Percentiles rank a stretch among this genome's conserved stretches.
Evolutionary conservation across 805 yeast species (phyloP).

Genomic region (Yamadazyma kitorensis): DNA sequence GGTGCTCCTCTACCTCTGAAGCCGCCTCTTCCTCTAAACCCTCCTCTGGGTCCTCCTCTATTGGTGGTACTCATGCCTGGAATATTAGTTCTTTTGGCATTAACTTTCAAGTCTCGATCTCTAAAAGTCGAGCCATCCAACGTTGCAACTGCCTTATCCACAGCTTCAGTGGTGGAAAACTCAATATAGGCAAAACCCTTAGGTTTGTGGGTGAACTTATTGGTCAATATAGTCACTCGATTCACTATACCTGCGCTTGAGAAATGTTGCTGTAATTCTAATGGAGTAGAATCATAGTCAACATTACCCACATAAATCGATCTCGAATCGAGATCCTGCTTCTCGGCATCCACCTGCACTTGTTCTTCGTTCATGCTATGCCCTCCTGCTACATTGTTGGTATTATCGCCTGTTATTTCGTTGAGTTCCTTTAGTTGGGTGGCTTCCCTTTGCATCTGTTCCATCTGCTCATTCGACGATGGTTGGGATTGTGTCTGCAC

Average conservation of each 20-base stretch:
- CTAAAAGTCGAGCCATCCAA: slow-evolving; percentile 64
- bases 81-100: slow-evolving; percentile 75
- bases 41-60: slow-evolving; percentile 25
- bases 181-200: slow-evolving; percentile 88
- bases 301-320: slow-evolving; percentile 83
- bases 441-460: slow-evolving; percentile 62
- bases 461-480: slow-evolving; percentile 35
- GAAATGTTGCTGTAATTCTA: slow-evolving; percentile 75
- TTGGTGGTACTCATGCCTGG: slow-evolving; percentile 55
- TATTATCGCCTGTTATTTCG: too few species aligned
- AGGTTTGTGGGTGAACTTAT: slow-evolving; percentile 76
- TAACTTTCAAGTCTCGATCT: slow-evolving; percentile 71
- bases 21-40: slow-evolving; percentile 38
- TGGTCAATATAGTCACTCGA: slow-evolving; percentile 73
- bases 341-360: slow-evolving; percentile 19
- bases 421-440: slow-evolving; percentile 35
- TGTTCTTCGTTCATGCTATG: background rate
- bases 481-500: too few species aligned
- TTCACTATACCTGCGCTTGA: slow-evolving; percentile 68
- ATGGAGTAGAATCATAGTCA: slow-evolving; percentile 75
- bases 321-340: slow-evolving; percentile 69
- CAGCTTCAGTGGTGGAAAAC: slow-evolving; percentile 65
- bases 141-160: slow-evolving; percentile 57
- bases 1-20: slow-evolving; percentile 14
- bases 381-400: slow-evolving; percentile 42